These are phyloP conservation scores for Cadophora gregata DNA, from an alignment of 2,329 filamentous ascomycete species.

Conservation along the genomic window DNA sequence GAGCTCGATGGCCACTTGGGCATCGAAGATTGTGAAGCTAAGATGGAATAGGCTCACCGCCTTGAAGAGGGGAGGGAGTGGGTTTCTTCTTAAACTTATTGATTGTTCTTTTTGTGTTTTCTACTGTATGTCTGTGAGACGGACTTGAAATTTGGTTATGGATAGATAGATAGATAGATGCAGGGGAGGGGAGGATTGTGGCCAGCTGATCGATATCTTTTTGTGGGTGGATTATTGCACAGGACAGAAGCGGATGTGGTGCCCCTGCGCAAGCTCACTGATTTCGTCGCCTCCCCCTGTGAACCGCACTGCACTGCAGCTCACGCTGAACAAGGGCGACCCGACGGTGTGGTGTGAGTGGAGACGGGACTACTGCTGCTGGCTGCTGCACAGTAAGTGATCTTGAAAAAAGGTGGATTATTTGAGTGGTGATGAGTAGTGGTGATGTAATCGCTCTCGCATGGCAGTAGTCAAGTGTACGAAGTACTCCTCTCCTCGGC, in stretches of 20 bases:
- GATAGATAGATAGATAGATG: too few species aligned
- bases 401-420: too few species aligned
- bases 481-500: not conserved
- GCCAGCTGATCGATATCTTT: not conserved
- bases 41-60: not conserved
- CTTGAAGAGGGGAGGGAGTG: not conserved
- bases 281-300: not conserved
- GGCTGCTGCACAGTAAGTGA: not conserved
- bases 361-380: too few species aligned
- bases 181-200: not conserved
- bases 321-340: not conserved
- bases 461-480: too few species aligned
- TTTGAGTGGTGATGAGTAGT: too few species aligned
- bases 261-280: constrained; percentile 5
- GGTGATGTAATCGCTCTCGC: constrained; percentile 7
- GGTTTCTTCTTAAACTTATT: not conserved
- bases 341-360: constrained; percentile 12
- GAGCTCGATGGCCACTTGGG: not conserved
- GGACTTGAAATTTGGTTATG: too few species aligned
- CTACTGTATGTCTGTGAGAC: not conserved
- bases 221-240: not conserved
- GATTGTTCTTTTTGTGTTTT: not conserved
- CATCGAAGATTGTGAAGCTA: not conserved
- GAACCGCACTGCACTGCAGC: not conserved
- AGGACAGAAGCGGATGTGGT: not conserved